Base-by-base conservation (phyloP, 805 yeast species). In the Candida peoriensis region DNA sequence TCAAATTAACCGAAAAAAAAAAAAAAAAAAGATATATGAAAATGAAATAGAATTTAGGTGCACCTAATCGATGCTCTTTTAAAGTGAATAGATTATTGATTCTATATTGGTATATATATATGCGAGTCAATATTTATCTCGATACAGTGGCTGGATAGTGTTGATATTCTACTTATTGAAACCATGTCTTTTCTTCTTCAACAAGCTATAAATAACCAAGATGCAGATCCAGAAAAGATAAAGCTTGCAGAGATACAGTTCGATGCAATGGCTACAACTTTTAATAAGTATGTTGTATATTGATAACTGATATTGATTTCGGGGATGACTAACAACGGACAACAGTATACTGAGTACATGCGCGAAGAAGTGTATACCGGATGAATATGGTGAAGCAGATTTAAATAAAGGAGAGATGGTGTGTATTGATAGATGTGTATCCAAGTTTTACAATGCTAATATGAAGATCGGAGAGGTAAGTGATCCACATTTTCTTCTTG, bases 341-440 rank as follows among this genome's bases (percentile, higher is more conserved):
- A 1, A 11, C 48, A 67, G 72, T 28, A 68, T 89, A 44, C 64
- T 83, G 23, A 58, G 64, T 23, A 68, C 72, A 4, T 90, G 97
- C 57, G 66, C 71, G 15, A 50, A 58, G 38, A 93, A 93, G 58
- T 93, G 98, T 60, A 71, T 93, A 26, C 80, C 82, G n/a, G 74
- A 68, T n/a, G 84, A 81, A 44, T 89, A 83, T 60, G 85, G 86
- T 12, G 97, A 90, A 49, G 70, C 74, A 8, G 97, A 90, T 18
- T 64, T 89, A 36, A 78, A 76, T 44, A 87, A 88, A 50, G 97
- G 96, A 24, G 97, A 89, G 55, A 60, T 68, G 39, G 70, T 75
- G 29, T 90, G 97, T 56, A 63, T 85, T 9, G 96, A 88, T 57
- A 66, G 97, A 41, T 89, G 97, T 62, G 90, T 84, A 28, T 61